These are phyloP conservation scores for Populus hybrid DNA, from an alignment of 441 rosid species.

Conservation along the genomic window DNA sequence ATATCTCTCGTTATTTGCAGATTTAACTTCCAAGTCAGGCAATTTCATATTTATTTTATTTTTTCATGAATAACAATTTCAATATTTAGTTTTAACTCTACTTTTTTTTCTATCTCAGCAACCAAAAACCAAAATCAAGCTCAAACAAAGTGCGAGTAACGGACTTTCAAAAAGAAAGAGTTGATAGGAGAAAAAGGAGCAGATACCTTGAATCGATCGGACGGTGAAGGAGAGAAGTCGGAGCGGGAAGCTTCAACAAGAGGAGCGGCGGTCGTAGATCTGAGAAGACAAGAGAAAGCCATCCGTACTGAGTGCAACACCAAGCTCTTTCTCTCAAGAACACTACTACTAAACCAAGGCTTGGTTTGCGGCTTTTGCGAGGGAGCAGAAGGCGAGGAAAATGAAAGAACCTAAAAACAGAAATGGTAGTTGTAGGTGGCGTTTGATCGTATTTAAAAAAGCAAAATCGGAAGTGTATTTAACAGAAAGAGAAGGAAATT, in stretches of 20 bases:
- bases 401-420: slow-evolving; percentile 1
- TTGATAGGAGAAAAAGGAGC: not conserved
- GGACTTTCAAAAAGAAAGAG: not conserved
- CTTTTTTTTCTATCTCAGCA: not conserved
- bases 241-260: slow-evolving; percentile 25
- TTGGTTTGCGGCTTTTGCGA: slow-evolving; percentile 29
- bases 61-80: not conserved
- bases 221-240: slow-evolving; percentile 38
- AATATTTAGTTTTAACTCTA: not conserved
- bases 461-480: not conserved
- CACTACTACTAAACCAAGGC: not conserved
- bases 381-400: slow-evolving; percentile 21
- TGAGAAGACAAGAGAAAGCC: slow-evolving; percentile 63
- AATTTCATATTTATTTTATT: not conserved
- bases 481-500: not conserved
- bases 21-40: not conserved
- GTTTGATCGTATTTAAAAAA: slow-evolving; percentile 3
- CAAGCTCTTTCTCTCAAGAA: slow-evolving; percentile 13
- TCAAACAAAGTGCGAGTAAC: not conserved
- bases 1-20: not conserved
- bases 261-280: slow-evolving; percentile 56
- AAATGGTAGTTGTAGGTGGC: not conserved
- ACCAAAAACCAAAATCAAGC: not conserved
- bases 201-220: slow-evolving; percentile 50
- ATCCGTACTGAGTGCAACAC: slow-evolving; percentile 21